Percentiles rank a stretch among this genome's conserved stretches.
Conservation (phyloP, 768 basidiomycete genomes). For the Pulveroboletus sp. region DNA sequence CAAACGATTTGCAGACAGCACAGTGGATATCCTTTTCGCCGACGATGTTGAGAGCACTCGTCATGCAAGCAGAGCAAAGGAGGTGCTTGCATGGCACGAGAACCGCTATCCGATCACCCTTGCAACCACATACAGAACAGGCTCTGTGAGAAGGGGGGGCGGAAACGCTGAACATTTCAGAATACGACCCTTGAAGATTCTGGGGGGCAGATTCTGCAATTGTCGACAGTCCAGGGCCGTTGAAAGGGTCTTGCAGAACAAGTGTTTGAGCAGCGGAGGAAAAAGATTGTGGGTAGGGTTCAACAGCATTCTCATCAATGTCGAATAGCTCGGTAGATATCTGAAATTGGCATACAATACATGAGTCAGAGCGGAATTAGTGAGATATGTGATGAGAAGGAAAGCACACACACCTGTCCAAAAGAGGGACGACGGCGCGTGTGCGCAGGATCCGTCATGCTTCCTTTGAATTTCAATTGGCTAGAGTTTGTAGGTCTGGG, state of each 20-base stretch:
- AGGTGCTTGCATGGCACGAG: slow-evolving; percentile 75
- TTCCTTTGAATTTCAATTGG: slow-evolving; percentile 65
- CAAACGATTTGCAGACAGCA: slow-evolving; percentile 70
- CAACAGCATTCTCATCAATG: slow-evolving; percentile 70
- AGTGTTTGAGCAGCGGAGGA: slow-evolving; percentile 32
- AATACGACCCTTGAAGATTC: slow-evolving; percentile 17
- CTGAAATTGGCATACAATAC: slow-evolving; percentile 24
- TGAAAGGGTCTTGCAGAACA: slow-evolving; percentile 44
- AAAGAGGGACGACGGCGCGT: slow-evolving; percentile 40
- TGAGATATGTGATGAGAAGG: slow-evolving; percentile 1
- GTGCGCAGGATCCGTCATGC: slow-evolving; percentile 68
- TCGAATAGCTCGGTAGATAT: slow-evolving; percentile 62
- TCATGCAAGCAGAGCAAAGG: slow-evolving; percentile 78
- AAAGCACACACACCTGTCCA: slow-evolving; percentile 36
- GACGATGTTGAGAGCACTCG: slow-evolving; percentile 84
- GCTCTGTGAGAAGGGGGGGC: slow-evolving; percentile 23
- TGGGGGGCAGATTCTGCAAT: slow-evolving; percentile 30
- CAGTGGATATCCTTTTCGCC: slow-evolving; percentile 89
- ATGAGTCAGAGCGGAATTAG: slow-evolving; percentile 18
- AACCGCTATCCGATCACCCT: slow-evolving; percentile 52
- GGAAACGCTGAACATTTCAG: slow-evolving; percentile 23
- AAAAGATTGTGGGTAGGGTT: slow-evolving; percentile 43
- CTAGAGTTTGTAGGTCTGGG: slow-evolving; percentile 54
- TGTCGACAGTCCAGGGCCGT: slow-evolving; percentile 32
- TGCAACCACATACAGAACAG: slow-evolving; percentile 65